Conservation (phyloP, 257 asterid genomes). For the Solanum habrochaites region DNA sequence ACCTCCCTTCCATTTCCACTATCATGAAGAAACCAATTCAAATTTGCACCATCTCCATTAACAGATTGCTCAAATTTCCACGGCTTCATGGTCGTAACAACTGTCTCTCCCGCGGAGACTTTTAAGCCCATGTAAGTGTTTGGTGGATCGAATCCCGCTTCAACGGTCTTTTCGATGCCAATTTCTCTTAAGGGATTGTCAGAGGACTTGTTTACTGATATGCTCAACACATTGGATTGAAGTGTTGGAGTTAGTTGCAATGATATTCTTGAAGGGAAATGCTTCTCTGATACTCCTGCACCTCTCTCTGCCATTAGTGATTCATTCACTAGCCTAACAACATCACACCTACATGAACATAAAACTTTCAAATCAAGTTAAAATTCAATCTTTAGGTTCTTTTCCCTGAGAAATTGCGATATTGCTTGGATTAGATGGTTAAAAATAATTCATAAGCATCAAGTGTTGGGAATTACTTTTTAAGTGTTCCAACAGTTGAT, state of each 20-base stretch:
- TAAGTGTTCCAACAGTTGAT: too few relatives aligned
- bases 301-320: conserved; percentile 43
- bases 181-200: conserved; percentile 52
- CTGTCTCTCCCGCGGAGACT: conserved; percentile 48
- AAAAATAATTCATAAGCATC: too few relatives aligned
- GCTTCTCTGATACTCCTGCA: conserved; percentile 33
- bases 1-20: conserved; percentile 68
- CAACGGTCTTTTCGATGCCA: conserved; percentile 47
- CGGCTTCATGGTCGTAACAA: conserved; percentile 48
- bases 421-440: too few relatives aligned
- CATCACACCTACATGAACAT: conserved; percentile 49
- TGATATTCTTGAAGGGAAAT: conserved; percentile 68
- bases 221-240: conserved; percentile 46
- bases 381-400: neutral
- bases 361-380: neutral
- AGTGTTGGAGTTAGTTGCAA: conserved; percentile 51
- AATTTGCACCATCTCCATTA: conserved; percentile 33
- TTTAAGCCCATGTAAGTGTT: conserved; percentile 40
- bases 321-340: conserved; percentile 43
- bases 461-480: too few relatives aligned
- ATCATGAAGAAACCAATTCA: conserved; percentile 81
- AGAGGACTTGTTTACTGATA: conserved; percentile 70
- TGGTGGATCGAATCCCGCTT: conserved; percentile 57
- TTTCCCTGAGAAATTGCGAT: too few relatives aligned
- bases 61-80: conserved; percentile 92